phyloP scores from a whole-genome alignment of 2,329 filamentous ascomycete genomes.

The Cephalotrichum gorgonifer region DNA sequence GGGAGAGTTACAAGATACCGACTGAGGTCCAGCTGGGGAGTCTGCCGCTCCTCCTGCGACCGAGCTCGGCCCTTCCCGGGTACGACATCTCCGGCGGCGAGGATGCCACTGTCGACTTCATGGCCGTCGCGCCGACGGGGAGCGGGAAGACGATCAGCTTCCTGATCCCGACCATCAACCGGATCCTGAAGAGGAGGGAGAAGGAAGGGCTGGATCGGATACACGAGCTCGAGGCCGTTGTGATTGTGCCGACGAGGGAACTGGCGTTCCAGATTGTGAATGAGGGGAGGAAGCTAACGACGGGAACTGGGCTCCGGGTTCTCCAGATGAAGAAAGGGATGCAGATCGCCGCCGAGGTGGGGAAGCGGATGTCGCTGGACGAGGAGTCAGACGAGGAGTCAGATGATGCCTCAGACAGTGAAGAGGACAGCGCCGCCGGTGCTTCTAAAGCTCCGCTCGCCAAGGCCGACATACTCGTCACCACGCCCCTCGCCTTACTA shows the following conservation, averaged over 20 bases:
- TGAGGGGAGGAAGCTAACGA: conserved; percentile 73
- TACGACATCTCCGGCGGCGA: conserved; percentile 12
- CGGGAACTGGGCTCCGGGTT: conserved; percentile 68
- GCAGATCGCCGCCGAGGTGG: conserved; percentile 44
- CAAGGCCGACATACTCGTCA: conserved; percentile 28
- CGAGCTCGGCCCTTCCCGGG: conserved; percentile 34
- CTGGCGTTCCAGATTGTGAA: conserved; percentile 71
- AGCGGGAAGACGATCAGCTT: conserved; percentile 96
- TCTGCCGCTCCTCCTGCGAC: conserved; percentile 64
- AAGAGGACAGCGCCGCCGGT: conserved; percentile 22
- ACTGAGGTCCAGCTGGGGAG: conserved; percentile 90
- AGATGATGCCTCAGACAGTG: conserved; percentile 18
- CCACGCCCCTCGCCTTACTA: conserved; percentile 52
- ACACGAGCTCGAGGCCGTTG: conserved; percentile 53
- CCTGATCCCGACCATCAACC: conserved; percentile 75
- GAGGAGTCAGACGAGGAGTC: conserved; percentile 23
- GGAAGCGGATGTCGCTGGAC: conserved; percentile 21
- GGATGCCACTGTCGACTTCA: conserved; percentile 51
- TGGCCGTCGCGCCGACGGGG: conserved; percentile 87
- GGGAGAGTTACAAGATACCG: conserved; percentile 78
- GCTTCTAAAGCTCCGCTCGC: conserved; percentile 10
- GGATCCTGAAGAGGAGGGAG: conserved; percentile 50
- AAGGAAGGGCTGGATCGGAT: conserved; percentile 21
- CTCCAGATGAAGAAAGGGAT: conserved; percentile 81
- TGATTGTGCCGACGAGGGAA: conserved; percentile 71